Conservation (phyloP, 768 basidiomycete species). For the Floccularia luteovirens region DNA sequence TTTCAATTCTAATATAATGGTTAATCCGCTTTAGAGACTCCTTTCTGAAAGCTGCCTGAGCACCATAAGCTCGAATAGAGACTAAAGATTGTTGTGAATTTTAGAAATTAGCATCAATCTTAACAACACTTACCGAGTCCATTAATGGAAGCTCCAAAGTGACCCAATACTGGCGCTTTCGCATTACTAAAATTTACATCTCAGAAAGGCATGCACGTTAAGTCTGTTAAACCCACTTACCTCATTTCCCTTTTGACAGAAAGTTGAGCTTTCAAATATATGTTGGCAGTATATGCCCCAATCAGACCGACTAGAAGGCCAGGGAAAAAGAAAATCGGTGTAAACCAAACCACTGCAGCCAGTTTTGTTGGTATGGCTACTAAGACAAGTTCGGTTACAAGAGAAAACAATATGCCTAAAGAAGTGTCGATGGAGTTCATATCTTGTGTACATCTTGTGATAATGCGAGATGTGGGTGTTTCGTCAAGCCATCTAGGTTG, state of each 20-base stretch:
- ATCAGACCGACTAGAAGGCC: conserved; percentile 31
- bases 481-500: conserved; percentile 38
- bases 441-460: conserved; percentile 62
- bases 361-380: conserved; percentile 33
- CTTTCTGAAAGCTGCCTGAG: conserved; percentile 39
- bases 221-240: conserved; percentile 19
- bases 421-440: conserved; percentile 49
- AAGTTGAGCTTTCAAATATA: conserved; percentile 39
- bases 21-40: conserved; percentile 48
- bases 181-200: conserved; percentile 13
- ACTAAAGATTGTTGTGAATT: conserved; percentile 13
- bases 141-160: conserved; percentile 35
- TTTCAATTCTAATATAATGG: conserved; percentile 35
- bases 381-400: conserved; percentile 13
- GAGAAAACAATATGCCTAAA: conserved; percentile 18
- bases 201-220: conserved; percentile 13
- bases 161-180: conserved; percentile 36
- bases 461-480: conserved; percentile 45
- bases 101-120: not conserved
- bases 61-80: conserved; percentile 64
- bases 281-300: conserved; percentile 34
- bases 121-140: conserved; percentile 35
- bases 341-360: conserved; percentile 32
- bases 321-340: conserved; percentile 38
- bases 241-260: conserved; percentile 41